These are phyloP conservation scores for Lyophyllum atratum DNA, from an alignment of 768 basidiomycete genomes.

Conservation along the genomic window DNA sequence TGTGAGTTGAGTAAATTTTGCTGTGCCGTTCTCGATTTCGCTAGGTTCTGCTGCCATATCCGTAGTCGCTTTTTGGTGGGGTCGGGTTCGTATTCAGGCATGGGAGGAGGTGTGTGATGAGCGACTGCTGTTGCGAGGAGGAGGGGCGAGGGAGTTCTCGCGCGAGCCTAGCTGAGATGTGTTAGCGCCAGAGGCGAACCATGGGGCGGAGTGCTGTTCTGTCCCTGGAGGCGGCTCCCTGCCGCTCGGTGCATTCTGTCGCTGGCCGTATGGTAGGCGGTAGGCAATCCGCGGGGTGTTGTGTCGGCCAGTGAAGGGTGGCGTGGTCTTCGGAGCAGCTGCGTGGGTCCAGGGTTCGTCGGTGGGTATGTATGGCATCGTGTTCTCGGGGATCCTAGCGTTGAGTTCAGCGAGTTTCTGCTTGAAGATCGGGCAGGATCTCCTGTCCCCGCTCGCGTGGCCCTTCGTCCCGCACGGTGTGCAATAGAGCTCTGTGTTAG, in stretches of 20 bases:
- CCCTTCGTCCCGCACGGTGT: constrained; percentile 11
- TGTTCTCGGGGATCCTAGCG: constrained; percentile 5
- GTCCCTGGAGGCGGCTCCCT: neutral
- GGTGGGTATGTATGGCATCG: constrained; percentile 10
- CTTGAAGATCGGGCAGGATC: constrained; percentile 17
- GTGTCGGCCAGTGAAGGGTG: neutral
- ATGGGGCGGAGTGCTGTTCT: neutral
- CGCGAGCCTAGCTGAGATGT: neutral
- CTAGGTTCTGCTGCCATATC: neutral
- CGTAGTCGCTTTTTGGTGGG: neutral
- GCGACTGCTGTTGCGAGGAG: neutral
- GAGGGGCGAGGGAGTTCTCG: too few species aligned
- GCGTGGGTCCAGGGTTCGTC: constrained; percentile 3
- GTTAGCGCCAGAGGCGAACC: neutral
- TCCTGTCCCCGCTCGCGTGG: constrained; percentile 22
- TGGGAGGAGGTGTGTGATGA: neutral
- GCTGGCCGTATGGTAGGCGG: neutral
- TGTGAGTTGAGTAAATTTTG: neutral
- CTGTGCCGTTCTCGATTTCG: neutral
- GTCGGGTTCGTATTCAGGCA: neutral
- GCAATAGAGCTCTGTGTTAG: constrained; percentile 4
- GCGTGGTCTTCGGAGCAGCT: neutral
- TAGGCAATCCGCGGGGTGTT: neutral
- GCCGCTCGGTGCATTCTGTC: neutral
- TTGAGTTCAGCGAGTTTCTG: neutral